Evolutionary conservation across 768 basidiomycete species (phyloP), one percentile per base, ranked within the genome.

Genomic region (Psilocybe sp.): DNA sequence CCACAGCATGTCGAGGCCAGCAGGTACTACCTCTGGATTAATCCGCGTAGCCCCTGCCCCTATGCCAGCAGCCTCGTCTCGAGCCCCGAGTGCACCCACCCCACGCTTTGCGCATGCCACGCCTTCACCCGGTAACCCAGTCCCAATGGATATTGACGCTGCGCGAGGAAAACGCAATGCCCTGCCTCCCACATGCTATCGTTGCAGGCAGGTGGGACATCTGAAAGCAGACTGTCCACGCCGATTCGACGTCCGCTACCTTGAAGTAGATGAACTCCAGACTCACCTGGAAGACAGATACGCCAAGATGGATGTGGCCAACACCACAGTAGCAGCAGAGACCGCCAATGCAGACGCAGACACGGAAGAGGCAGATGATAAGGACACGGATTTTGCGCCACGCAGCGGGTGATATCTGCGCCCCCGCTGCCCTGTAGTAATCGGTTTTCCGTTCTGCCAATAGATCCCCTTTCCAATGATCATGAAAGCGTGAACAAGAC

Each of bases 361-460:
- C 14, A 19, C 28, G 16, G 33, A 54, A 23, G n/a, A 50, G 34
- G 15, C 41, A 13, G 40, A 50, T 28, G 23, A 28, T 28, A 7
- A 28, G 4, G 23, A 28, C 23, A 4, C 23, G 53, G 49, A 38
- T 54, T 54, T 54, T 54, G 44, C 16, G 38, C 28, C 11, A 12
- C 20, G 32, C 44, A 16, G 35, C 49, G 44, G 44, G 53, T 53
- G 52, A 54, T 33, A 10, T 31, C 39, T 44, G 47, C 37, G 49
- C 41, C 53, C 53, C 33, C 35, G 39, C 19, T 41, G 39, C 13
- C 32, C 6, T 14, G 13, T 10, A 18, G 36, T 16, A 50, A 50
- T 46, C 39, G 42, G 18, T 50, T 28, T 28, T 14, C 28, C 40
- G 38, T 54, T 11, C 37, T 50, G 33, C 20, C 20, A 19, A 28